Evolutionary conservation across 495 filamentous ascomycete genomes (phyloP).

Genomic region (Penicillium coffeae): DNA sequence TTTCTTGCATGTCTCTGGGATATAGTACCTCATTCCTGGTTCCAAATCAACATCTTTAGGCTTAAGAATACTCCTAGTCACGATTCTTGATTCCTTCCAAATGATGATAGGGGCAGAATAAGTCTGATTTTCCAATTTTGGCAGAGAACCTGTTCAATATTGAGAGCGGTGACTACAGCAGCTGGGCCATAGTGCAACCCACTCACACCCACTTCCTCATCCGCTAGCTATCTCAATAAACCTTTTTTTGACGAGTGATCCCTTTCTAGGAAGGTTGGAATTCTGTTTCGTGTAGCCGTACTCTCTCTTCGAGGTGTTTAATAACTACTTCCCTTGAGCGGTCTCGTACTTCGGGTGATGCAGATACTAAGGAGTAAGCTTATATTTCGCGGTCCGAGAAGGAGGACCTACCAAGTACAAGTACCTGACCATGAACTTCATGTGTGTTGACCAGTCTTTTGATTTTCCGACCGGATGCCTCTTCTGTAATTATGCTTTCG

Average conservation of each 20-base stretch:
- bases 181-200: not conserved
- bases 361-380: slow-evolving; percentile 3
- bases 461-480: slow-evolving; percentile 6
- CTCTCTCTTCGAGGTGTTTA: slow-evolving; percentile 5
- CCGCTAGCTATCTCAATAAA: not conserved
- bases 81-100: not conserved
- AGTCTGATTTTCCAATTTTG: not conserved
- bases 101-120: not conserved
- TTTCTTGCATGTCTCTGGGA: not conserved
- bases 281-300: slow-evolving; percentile 4
- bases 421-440: slow-evolving; percentile 3
- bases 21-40: not conserved
- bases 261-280: slow-evolving; percentile 3
- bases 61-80: not conserved
- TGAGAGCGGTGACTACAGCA: not conserved
- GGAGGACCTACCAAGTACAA: slow-evolving; percentile 5
- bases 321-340: slow-evolving; percentile 1
- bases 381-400: not conserved
- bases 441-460: slow-evolving; percentile 5
- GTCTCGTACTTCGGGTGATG: slow-evolving; percentile 3
- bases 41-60: not conserved
- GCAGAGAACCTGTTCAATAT: not conserved
- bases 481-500: slow-evolving; percentile 4
- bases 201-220: not conserved
- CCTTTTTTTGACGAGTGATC: not conserved